Evolutionary conservation across 2,329 filamentous ascomycete species (phyloP), one percentile per base, ranked within the genome.

Genomic region (Fusarium euwallaceae): DNA sequence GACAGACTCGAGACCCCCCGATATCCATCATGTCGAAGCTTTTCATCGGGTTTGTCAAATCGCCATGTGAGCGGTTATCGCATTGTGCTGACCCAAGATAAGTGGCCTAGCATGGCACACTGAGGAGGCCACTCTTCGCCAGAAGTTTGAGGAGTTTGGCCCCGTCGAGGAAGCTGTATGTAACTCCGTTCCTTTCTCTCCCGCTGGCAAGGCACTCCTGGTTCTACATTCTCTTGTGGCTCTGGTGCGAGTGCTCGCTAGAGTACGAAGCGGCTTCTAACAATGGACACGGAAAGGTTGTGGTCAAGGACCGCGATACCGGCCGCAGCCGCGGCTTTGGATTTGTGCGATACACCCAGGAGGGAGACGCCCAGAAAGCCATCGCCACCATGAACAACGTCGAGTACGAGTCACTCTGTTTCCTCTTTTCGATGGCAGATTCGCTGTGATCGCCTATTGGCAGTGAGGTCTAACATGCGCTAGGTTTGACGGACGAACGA

Each of bases 61-160:
- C 45, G 6, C 22, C 37, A 34, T 63, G 22, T 29, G 20, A 45
- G 17, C 29, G 34, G 39, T 20, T 61, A 41, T 67, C 41, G 65
- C 66, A 62, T 53, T 39, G 45, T 65, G 65, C 80, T 82, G 66
- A 81, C 67, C 34, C 58, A 48, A 58, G 55, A 27, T 56, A 98
- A 75, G 96, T 82, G 97, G 97, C 89, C 95, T 99, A 78, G 95
- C 97, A 81, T 99, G 97, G 97, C 95, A 98, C 87, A 99, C 97
- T 75, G 95, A 97, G 84, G 96, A 98, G 86, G 86, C 87, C 53
- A 95, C 94, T 78, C 88, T 99, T 76, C 93, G 94, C 81, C 87
- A 93, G 82, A 98, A 98, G 85, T 99, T 99, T 84, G 93, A 96
- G 84, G 93, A 97, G 84, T 98, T 94, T 82, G 96, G 96, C 71